Conservation (phyloP, 2,329 filamentous ascomycete species). For the Alternaria solani region DNA sequence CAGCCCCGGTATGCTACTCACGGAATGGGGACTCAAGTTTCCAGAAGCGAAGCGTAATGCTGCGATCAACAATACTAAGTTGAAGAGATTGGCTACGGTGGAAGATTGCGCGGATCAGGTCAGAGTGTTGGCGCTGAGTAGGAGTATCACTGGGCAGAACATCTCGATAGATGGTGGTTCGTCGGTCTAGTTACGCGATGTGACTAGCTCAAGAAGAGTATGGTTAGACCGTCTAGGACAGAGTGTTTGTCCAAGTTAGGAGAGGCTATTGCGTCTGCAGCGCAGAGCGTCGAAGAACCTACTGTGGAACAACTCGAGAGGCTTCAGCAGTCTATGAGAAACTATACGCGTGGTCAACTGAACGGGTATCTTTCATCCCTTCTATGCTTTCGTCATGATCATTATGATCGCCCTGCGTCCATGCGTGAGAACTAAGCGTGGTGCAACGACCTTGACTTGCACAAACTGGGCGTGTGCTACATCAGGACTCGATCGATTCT, state of each 20-base stretch:
- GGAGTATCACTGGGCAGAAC: slow-evolving; percentile 50
- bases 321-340: neutral
- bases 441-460: neutral
- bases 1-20: slow-evolving; percentile 69
- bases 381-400: neutral
- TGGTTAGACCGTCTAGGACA: neutral
- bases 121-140: slow-evolving; percentile 43
- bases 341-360: neutral
- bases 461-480: neutral
- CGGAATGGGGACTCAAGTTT: slow-evolving; percentile 61
- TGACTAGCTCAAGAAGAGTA: neutral
- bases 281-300: no score
- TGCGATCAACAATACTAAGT: slow-evolving; percentile 54
- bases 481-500: neutral
- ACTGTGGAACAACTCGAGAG: neutral
- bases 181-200: slow-evolving; percentile 12
- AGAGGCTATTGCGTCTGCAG: no score
- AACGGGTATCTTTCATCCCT: neutral
- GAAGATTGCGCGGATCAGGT: slow-evolving; percentile 55
- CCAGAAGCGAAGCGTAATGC: slow-evolving; percentile 55
- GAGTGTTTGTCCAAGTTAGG: neutral
- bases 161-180: slow-evolving; percentile 49
- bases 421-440: neutral
- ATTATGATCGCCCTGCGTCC: neutral
- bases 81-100: slow-evolving; percentile 63